Evolutionary conservation across 768 basidiomycete species (phyloP).

Genomic region (Suillus ampliporus): DNA sequence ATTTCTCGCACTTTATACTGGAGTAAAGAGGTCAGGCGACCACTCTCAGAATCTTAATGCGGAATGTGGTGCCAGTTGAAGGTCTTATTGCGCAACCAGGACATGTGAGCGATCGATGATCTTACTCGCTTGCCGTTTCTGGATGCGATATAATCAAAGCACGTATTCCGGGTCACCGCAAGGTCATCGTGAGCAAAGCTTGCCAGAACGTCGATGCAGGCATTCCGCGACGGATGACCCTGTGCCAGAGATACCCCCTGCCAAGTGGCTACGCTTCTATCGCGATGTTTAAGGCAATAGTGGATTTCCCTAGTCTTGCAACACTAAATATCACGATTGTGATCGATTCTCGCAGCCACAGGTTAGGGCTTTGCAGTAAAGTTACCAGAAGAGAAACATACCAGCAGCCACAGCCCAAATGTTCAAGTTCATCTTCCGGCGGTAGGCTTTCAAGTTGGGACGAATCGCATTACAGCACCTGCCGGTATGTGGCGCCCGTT

Average conservation of each 20-base stretch:
- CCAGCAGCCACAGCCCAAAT: neutral
- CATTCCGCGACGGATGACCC: neutral
- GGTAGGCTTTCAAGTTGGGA: neutral
- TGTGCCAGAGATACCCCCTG: neutral
- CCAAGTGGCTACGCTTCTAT: neutral
- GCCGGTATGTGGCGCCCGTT: no score
- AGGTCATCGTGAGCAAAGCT: no score
- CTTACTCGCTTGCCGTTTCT: constrained; percentile 19
- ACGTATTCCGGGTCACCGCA: neutral
- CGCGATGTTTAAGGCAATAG: neutral
- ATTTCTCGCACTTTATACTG: constrained; percentile 22
- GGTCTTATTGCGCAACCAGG: constrained; percentile 26
- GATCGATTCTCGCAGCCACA: neutral
- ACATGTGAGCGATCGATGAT: constrained; percentile 22
- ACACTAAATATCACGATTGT: neutral
- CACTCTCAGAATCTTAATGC: neutral
- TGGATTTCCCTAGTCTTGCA: neutral
- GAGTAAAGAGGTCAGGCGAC: constrained; percentile 3
- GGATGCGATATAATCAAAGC: neutral
- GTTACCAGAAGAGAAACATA: constrained; percentile 3
- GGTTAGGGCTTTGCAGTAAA: neutral
- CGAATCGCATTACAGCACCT: neutral
- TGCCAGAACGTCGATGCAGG: neutral
- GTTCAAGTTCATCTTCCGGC: neutral
- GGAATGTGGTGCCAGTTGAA: constrained; percentile 16